Base-by-base conservation (phyloP, 2,329 filamentous ascomycete genomes). In the Dactylonectria macrodidyma region DNA sequence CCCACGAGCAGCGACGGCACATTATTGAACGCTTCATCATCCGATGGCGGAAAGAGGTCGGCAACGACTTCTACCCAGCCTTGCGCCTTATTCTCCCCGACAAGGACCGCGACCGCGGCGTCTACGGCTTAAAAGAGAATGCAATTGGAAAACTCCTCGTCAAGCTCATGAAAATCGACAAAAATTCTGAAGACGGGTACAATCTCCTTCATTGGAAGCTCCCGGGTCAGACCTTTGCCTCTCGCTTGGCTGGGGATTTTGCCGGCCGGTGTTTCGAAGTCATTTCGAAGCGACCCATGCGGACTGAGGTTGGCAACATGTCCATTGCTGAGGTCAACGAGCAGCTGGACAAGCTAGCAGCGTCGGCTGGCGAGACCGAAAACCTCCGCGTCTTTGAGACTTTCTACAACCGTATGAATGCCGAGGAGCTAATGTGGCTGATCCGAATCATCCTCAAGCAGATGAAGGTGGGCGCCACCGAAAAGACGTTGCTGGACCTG, bases 111-210 rank as follows among this genome's bases (percentile, higher is more conserved):
- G 95, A 98, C 76, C 90, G 96, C 55, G 92, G 93, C 19, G 95
- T 97, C 85, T 99, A 98, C 76, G 94, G 95, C 1, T 85, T 99
- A 47, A 98, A 98, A 78, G 96, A 99, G 83, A 95, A 92, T 78
- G 89, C 91, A 5, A 95, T 99, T 67, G 95, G 92, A 10, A 97
- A 95, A 78, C 83, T 98, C 22, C 85, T 98, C n/a, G 93, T 98
- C 66, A 95, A 95, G 78, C 88, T 97, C 46, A 92, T 97, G 86
- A 95, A 95, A 78, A 97, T 99, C 75, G 92, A 95, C 83, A 93
- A 92, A 75, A 91, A 95, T 75, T 97, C 94, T 0, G 94, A 97
- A 70, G 95, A 98, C 83, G 95, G 92, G 0, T 92, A 92, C 77
- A 94, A 89, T 71, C 85, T 99, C 26, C 81, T 97, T 62, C 94